phyloP scores from a whole-genome alignment of 768 basidiomycete species.

The Collybia nuda region DNA sequence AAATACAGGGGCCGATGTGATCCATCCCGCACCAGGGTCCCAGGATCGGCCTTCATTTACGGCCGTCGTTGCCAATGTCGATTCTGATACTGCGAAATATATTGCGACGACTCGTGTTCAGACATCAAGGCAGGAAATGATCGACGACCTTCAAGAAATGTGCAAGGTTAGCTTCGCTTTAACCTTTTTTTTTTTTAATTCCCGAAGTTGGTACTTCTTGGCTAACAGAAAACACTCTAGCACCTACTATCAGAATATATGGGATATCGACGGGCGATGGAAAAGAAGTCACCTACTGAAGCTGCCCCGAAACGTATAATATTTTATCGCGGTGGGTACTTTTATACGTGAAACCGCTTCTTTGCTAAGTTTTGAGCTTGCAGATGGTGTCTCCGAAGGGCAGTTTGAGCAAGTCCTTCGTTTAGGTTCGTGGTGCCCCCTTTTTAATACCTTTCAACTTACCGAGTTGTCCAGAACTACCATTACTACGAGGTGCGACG shows the following conservation, averaged over 20 bases:
- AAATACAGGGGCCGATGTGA: slow-evolving; percentile 67
- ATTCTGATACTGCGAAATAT: slow-evolving; percentile 69
- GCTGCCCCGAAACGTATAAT: slow-evolving; percentile 57
- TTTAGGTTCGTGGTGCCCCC: slow-evolving; percentile 33
- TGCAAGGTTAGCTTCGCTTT: slow-evolving; percentile 36
- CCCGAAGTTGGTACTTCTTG: background rate
- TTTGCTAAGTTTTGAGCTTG: slow-evolving; percentile 17
- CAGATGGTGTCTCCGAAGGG: slow-evolving; percentile 53
- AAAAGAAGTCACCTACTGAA: slow-evolving; percentile 34
- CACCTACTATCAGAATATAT: slow-evolving; percentile 53
- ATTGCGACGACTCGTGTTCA: slow-evolving; percentile 55
- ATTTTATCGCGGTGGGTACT: slow-evolving; percentile 63
- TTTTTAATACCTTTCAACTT: slow-evolving; percentile 1
- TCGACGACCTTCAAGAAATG: slow-evolving; percentile 68
- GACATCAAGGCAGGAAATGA: slow-evolving; percentile 62
- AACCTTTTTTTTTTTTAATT: background rate
- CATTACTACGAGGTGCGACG: slow-evolving; percentile 51
- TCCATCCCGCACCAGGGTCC: slow-evolving; percentile 76
- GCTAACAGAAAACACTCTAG: slow-evolving; percentile 28
- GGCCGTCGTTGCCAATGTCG: slow-evolving; percentile 73
- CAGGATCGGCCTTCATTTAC: slow-evolving; percentile 76
- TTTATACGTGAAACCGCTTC: slow-evolving; percentile 10
- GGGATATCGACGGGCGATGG: slow-evolving; percentile 45
- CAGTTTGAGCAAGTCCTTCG: slow-evolving; percentile 54
- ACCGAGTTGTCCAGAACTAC: slow-evolving; percentile 44